A percentile compares a stretch with the other conserved stretches of the same genome.
These are phyloP conservation scores for Tuber microsphaerosporum DNA, from an alignment of 495 filamentous ascomycete species.

Conservation along the genomic window DNA sequence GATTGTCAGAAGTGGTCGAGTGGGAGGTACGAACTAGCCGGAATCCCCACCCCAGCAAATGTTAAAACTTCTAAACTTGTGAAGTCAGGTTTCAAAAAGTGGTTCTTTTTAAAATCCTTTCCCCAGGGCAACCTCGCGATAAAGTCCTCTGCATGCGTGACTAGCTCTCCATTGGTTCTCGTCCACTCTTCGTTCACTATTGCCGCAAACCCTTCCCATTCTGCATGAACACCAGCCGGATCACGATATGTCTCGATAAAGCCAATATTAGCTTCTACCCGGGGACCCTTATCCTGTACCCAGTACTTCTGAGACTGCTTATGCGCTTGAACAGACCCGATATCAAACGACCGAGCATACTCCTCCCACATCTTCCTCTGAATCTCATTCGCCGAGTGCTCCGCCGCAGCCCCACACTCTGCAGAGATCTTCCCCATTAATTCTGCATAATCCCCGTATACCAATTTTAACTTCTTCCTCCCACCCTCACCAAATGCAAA, in stretches of 20 bases:
- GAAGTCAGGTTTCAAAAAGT: constrained; percentile 89
- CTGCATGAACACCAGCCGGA: constrained; percentile 83
- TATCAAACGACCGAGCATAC: constrained; percentile 76
- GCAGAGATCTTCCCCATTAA: constrained; percentile 74
- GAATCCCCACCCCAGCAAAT: constrained; percentile 73
- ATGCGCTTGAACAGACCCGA: constrained; percentile 77
- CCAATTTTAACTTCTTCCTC: constrained; percentile 54
- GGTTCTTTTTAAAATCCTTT: constrained; percentile 87
- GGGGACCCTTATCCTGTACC: constrained; percentile 86
- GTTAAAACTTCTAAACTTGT: constrained; percentile 69
- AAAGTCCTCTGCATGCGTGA: constrained; percentile 67
- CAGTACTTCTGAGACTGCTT: constrained; percentile 85
- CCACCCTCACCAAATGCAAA: constrained; percentile 23
- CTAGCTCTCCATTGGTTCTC: constrained; percentile 76
- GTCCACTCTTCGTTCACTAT: constrained; percentile 82
- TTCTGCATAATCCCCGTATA: constrained; percentile 74
- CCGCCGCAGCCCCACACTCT: constrained; percentile 62
- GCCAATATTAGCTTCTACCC: constrained; percentile 83
- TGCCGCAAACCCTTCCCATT: constrained; percentile 92
- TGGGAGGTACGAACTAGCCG: constrained; percentile 62
- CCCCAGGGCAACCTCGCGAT: constrained; percentile 86
- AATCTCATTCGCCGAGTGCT: constrained; percentile 74
- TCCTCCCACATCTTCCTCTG: constrained; percentile 75
- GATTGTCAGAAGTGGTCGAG: constrained; percentile 1
- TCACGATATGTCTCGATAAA: constrained; percentile 97